Evolutionary conservation across 1,284 basidiomycete species (phyloP).

Genomic region (Sphaerobolus stellatus): DNA sequence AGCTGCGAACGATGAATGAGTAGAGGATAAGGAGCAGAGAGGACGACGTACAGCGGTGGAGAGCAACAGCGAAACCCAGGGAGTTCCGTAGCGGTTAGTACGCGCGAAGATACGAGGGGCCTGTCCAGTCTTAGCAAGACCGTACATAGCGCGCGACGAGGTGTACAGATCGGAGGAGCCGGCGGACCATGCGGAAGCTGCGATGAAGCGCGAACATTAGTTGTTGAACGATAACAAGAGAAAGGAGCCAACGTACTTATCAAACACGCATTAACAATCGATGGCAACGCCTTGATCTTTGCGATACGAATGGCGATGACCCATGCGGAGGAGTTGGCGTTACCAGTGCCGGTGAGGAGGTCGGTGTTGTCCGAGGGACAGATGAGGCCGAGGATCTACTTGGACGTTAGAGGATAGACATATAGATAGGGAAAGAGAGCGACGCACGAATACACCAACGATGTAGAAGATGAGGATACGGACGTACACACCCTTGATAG

Average conservation of each 20-base stretch:
- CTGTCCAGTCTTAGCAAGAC: conserved; percentile 49
- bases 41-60: conserved; percentile 12
- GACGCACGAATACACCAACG: conserved; percentile 63
- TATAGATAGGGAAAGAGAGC: background rate
- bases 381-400: conserved; percentile 37
- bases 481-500: conserved; percentile 53
- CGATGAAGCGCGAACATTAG: conserved; percentile 35
- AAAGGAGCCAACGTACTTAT: conserved; percentile 17
- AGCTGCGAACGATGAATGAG: conserved; percentile 34
- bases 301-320: conserved; percentile 28
- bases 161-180: conserved; percentile 42
- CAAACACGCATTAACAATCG: conserved; percentile 43
- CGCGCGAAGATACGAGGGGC: conserved; percentile 47
- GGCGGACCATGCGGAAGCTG: conserved; percentile 14
- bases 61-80: conserved; percentile 5
- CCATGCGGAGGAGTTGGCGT: conserved; percentile 57
- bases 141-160: conserved; percentile 45
- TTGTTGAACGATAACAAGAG: conserved; percentile 31
- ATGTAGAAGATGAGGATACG: conserved; percentile 73
- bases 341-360: conserved; percentile 60
- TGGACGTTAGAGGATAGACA: background rate
- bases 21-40: conserved; percentile 32
- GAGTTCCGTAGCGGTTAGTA: conserved; percentile 10
- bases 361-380: conserved; percentile 34
- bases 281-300: conserved; percentile 40